Base-by-base conservation (phyloP, 768 basidiomycete genomes). In the Leccinellum luteum region DNA sequence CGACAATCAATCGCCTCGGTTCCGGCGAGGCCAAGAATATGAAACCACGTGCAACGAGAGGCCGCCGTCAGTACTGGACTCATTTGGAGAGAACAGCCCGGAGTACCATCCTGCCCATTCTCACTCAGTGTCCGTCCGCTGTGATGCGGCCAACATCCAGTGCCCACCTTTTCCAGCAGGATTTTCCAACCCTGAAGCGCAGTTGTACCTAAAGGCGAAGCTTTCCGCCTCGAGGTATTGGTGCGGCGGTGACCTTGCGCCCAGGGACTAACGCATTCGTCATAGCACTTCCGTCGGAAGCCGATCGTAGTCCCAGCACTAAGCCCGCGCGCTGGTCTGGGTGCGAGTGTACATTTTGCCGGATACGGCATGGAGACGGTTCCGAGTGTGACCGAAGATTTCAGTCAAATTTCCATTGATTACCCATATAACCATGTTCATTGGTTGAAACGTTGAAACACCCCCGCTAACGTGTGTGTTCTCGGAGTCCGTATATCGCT, bases 141-240 rank as follows among this genome's bases (percentile, higher is more conserved):
- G 60, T 52, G 60, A 57, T 60, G n/a, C n/a, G 54, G 45, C 56
- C 23, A 63, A 59, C 48, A 9, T 56, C 55, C 54, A 52, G 54
- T 56, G 56, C 28, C 57, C 58, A 56, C 50, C 30, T 54, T 56
- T 53, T 55, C 41, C 41, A 43, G 60, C 61, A 62, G 54, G 59
- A 55, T 43, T 53, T 59, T 50, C 41, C 70, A 73, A 66, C 70
- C 72, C 70, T 74, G 71, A 64, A 50, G 54, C 62, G 67, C 68
- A 73, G 68, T 3, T 64, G 62, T 72, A 72, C 72, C 70, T 67
- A 68, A 73, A 58, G 52, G 63, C 45, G 59, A 71, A 67, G 50
- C 30, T 62, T 61, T 55, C 7, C 41, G 59, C 71, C 71, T 73
- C 71, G 70, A 70, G 71, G 71, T 62, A 62, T 69, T 32, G 54